Percentiles rank a stretch among this genome's conserved stretches.
These are phyloP conservation scores for Blumeria hordei DNA, from an alignment of 2,329 filamentous ascomycete genomes.

Conservation along the genomic window DNA sequence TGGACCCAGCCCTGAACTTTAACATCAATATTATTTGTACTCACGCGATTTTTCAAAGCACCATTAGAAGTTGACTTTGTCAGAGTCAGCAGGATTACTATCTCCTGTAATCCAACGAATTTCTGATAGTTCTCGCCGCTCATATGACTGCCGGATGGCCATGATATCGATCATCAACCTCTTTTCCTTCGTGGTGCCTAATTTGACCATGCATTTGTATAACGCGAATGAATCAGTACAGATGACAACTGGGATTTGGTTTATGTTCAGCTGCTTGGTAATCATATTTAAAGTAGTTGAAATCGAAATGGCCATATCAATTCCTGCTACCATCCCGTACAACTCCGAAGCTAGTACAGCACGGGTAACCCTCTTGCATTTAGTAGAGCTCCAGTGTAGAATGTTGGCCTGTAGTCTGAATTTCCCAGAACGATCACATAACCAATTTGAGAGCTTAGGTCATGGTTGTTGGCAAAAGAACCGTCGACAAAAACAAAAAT, in stretches of 20 bases:
- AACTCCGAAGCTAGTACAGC: conserved; percentile 5
- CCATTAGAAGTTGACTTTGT: background rate
- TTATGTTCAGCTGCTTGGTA: background rate
- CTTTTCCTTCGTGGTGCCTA: conserved; percentile 3
- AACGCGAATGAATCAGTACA: conserved; percentile 2
- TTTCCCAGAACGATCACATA: background rate
- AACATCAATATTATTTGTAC: background rate
- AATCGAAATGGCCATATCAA: conserved; percentile 2
- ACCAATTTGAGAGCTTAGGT: background rate
- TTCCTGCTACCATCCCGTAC: conserved; percentile 3
- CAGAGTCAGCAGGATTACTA: background rate
- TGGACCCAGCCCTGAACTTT: background rate
- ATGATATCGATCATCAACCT: conserved; percentile 2
- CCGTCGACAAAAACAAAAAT: conserved; percentile 1
- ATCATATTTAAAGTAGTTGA: conserved; percentile 1
- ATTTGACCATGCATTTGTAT: conserved; percentile 4
- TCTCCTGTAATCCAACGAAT: background rate
- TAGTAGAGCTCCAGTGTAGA: background rate
- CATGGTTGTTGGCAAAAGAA: conserved; percentile 1
- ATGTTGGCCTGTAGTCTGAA: background rate
- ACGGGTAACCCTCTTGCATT: conserved; percentile 3
- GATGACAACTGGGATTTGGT: conserved; percentile 2
- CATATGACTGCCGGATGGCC: conserved; percentile 1
- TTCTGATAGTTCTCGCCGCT: background rate
- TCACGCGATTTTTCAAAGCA: background rate